Base-by-base conservation (phyloP, 768 basidiomycete genomes). In the Dentipellis sp. region DNA sequence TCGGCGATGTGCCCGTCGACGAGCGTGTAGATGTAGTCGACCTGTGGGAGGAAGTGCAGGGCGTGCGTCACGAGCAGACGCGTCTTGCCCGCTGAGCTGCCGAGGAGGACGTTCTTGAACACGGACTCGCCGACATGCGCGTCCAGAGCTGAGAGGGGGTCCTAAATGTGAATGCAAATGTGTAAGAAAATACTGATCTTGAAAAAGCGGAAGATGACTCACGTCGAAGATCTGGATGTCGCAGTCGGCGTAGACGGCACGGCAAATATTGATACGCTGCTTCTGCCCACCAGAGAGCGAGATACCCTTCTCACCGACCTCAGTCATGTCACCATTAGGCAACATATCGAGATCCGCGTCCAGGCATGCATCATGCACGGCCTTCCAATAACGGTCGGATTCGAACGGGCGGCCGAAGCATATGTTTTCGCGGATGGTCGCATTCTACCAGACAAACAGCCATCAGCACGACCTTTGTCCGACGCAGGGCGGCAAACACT, bases 51-150 rank as follows among this genome's bases (percentile, higher is more conserved):
- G 74, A 94, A 89, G 69, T 95, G 92, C 9, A 95, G 75, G 1
- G 90, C 91, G 64, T 95, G 92, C 0, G 94, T 97, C 48, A 95
- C 92, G 52, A 97, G 81, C 48, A 97, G 75, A 29, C 91, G 80
- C 8, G 94, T 95, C 67, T 91, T 91, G 46, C 76, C 79, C 4
- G 73, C 65, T 12, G 81, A 72, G 14, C 76, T 78, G 54, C 81
- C 80, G 56, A 82, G 75, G 50, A 95, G 78, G 10, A 92, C 88
- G 56, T 94, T 85, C 64, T 88, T 81, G 73, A 95, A 93, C 12
- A 94, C 83, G 3, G 82, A 78, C 67, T 88, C 89, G 40, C 92
- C 93, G 50, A 95, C 91, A 65, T 94, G 91, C 5, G 92, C 91
- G 66, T 97, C 94, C 10, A 97, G 78, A 21, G 92, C 92, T n/a